A percentile compares a stretch with the other conserved stretches of the same genome.
phyloP scores from a whole-genome alignment of 2,329 filamentous ascomycete genomes.

The Talaromyces sp. region DNA sequence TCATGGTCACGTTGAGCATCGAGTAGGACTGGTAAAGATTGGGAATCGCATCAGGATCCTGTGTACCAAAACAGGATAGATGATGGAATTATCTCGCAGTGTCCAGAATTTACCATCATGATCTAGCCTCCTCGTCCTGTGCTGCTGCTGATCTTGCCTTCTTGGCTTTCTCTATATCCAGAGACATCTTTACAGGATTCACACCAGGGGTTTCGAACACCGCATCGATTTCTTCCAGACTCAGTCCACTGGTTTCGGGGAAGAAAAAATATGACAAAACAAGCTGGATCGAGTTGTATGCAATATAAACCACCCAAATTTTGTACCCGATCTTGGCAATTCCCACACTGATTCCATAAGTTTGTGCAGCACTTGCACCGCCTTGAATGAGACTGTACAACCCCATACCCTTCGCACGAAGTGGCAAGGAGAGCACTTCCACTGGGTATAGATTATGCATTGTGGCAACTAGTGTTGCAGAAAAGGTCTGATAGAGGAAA shows the following conservation, averaged over 20 bases:
- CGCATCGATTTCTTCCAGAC: constrained; percentile 60
- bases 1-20: too few relatives aligned
- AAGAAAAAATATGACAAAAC: constrained; percentile 54
- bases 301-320: constrained; percentile 56
- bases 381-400: constrained; percentile 51
- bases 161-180: constrained; percentile 46
- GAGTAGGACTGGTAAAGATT: too few relatives aligned
- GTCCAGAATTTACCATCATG: too few relatives aligned
- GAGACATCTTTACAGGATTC: constrained; percentile 48
- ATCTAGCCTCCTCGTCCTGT: constrained; percentile 19
- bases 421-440: constrained; percentile 48
- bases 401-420: constrained; percentile 52
- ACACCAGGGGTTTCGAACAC: constrained; percentile 57
- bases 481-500: constrained; percentile 53
- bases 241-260: constrained; percentile 54
- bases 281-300: constrained; percentile 54
- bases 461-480: constrained; percentile 50
- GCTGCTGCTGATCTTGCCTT: constrained; percentile 31
- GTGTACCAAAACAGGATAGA: too few relatives aligned
- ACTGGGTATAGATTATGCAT: constrained; percentile 54
- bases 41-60: too few relatives aligned
- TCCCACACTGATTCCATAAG: constrained; percentile 52
- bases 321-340: constrained; percentile 54
- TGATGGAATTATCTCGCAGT: too few relatives aligned
- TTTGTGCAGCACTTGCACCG: constrained; percentile 47